Conservation (phyloP, 2,329 filamentous ascomycete species). For the Cladosporium sp. region DNA sequence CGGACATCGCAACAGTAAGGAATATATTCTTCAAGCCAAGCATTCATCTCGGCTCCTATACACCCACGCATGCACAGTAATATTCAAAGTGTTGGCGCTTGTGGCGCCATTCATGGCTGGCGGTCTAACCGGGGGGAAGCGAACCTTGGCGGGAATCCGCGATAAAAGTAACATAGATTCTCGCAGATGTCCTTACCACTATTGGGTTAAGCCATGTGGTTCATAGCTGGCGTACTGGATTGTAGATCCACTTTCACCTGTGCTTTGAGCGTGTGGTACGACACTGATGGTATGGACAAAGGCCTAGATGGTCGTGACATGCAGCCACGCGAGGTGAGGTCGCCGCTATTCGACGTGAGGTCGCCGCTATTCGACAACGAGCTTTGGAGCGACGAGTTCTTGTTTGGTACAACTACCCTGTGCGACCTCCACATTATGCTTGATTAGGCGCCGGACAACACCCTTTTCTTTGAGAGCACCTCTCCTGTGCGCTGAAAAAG, state of each 20-base stretch:
- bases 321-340: not conserved
- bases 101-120: not conserved
- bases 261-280: not conserved
- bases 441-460: not conserved
- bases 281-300: not conserved
- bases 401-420: too few species aligned
- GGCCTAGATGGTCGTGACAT: not conserved
- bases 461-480: not conserved
- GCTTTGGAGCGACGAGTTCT: too few species aligned
- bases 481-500: too few species aligned
- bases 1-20: not conserved
- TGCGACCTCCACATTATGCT: too few species aligned
- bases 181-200: not conserved
- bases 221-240: not conserved
- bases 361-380: not conserved
- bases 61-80: not conserved
- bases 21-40: not conserved
- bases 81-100: not conserved
- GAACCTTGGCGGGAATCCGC: not conserved
- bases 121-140: not conserved
- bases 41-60: not conserved
- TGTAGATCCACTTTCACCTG: not conserved
- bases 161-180: not conserved
- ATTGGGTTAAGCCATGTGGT: not conserved
- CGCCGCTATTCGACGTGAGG: not conserved